Percentiles rank a stretch among this genome's conserved stretches.
Conservation (phyloP, 2,329 filamentous ascomycete species). For the Ophiostoma triangulosporum region DNA sequence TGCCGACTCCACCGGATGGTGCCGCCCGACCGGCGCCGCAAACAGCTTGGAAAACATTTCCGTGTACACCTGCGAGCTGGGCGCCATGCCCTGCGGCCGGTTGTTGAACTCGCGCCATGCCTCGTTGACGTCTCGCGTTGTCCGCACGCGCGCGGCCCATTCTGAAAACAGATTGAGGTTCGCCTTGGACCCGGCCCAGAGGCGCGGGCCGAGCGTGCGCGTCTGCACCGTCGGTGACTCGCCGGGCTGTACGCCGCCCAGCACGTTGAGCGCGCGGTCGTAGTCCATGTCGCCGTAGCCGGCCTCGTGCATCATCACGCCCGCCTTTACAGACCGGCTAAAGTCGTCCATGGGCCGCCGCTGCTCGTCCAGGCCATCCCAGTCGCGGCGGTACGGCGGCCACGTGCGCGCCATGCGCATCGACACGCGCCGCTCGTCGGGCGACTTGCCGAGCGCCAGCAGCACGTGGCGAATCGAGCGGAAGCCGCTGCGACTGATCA, state of each 20-base stretch:
- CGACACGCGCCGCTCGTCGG: slow-evolving; percentile 34
- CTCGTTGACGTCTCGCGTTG: slow-evolving; percentile 47
- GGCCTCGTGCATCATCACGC: slow-evolving; percentile 40
- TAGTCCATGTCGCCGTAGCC: slow-evolving; percentile 35
- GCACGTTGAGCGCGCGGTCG: slow-evolving; percentile 35
- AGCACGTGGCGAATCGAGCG: slow-evolving; percentile 40
- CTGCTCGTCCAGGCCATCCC: slow-evolving; percentile 46
- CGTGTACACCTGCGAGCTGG: slow-evolving; percentile 34
- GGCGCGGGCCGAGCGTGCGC: slow-evolving; percentile 24
- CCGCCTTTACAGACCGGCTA: slow-evolving; percentile 39
- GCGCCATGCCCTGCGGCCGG: slow-evolving; percentile 15
- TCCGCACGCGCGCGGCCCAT: slow-evolving; percentile 44
- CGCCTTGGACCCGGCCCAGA: slow-evolving; percentile 18
- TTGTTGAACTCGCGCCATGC: slow-evolving; percentile 40
- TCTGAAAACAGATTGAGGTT: slow-evolving; percentile 22
- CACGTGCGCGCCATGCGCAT: slow-evolving; percentile 37
- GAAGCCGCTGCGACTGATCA: slow-evolving; percentile 39
- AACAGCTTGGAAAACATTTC: slow-evolving; percentile 48
- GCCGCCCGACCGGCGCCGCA: slow-evolving; percentile 19
- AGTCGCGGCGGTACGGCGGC: slow-evolving; percentile 45
- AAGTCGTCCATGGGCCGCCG: slow-evolving; percentile 36
- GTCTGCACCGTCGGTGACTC: slow-evolving; percentile 45
- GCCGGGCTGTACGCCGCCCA: slow-evolving; percentile 38
- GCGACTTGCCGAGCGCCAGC: slow-evolving; percentile 38
- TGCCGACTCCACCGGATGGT: background rate